These are phyloP conservation scores for Epichloe brachyelytri DNA, from an alignment of 2,329 filamentous ascomycete species.

Conservation along the genomic window DNA sequence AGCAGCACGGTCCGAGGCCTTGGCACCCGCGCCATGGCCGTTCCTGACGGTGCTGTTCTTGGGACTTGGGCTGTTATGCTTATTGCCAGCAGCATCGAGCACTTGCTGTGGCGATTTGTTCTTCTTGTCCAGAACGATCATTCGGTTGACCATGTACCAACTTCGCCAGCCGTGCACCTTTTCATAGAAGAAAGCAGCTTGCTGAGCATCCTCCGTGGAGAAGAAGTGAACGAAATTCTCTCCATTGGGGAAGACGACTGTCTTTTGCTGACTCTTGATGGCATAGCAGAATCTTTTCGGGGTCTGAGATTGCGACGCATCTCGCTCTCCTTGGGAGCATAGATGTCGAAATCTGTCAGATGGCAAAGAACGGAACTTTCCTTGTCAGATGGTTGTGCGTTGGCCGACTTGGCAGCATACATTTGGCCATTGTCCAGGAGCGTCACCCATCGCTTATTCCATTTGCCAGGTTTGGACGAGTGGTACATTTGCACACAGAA, in stretches of 20 bases:
- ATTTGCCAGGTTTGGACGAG: constrained; percentile 70
- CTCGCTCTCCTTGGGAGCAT: constrained; percentile 58
- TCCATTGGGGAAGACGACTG: constrained; percentile 66
- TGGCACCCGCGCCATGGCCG: background rate
- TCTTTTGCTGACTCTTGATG: constrained; percentile 85
- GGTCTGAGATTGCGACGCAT: constrained; percentile 60
- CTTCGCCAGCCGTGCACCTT: constrained; percentile 73
- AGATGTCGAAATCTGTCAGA: constrained; percentile 86
- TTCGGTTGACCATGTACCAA: constrained; percentile 74
- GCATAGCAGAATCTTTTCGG: constrained; percentile 80
- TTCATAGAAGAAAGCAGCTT: constrained; percentile 57
- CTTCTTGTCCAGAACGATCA: constrained; percentile 35
- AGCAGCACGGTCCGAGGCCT: background rate
- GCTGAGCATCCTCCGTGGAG: constrained; percentile 56
- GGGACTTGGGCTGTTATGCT: background rate
- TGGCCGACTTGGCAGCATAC: constrained; percentile 54
- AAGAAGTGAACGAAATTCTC: constrained; percentile 91
- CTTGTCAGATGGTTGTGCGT: constrained; percentile 47
- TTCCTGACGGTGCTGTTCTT: constrained; percentile 3
- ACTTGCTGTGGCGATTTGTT: constrained; percentile 11
- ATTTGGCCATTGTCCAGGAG: constrained; percentile 63
- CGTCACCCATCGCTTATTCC: constrained; percentile 74
- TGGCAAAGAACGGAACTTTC: constrained; percentile 64
- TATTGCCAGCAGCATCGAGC: background rate
- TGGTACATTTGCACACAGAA: constrained; percentile 64